phyloP scores from a whole-genome alignment of 192 early-diverging fungal genomes.

The Jimgerdemannia flammicorona region DNA sequence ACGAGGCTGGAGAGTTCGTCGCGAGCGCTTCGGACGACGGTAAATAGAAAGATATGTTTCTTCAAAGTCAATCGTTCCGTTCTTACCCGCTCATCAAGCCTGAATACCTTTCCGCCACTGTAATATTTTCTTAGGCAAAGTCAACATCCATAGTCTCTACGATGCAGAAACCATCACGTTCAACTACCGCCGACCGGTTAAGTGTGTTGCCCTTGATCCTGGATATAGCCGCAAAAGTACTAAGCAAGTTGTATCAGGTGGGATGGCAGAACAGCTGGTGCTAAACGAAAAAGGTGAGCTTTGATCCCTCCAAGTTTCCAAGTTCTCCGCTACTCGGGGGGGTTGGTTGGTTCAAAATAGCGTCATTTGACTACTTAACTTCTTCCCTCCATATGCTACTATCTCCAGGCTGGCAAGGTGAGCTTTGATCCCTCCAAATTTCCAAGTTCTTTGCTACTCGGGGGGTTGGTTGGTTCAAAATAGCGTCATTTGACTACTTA shows the following conservation, averaged over 20 bases:
- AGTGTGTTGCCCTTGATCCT: slow-evolving; percentile 88
- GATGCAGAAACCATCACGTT: slow-evolving; percentile 62
- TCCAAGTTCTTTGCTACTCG: too few relatives aligned
- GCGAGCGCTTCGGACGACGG: slow-evolving; percentile 93
- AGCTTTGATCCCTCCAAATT: too few relatives aligned
- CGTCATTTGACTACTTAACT: neutral
- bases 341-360: too few relatives aligned
- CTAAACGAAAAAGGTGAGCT: slow-evolving; percentile 76
- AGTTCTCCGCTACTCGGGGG: too few relatives aligned
- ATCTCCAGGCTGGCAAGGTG: slow-evolving; percentile 75
- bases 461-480: too few relatives aligned
- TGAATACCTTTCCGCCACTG: neutral
- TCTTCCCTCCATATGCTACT: neutral
- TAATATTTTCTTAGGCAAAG: slow-evolving; percentile 54
- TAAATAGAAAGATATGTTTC: slow-evolving; percentile 20
- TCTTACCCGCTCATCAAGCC: neutral
- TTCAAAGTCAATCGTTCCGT: neutral
- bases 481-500: neutral
- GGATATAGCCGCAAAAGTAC: slow-evolving; percentile 72
- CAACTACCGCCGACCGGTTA: slow-evolving; percentile 85
- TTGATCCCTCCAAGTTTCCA: neutral
- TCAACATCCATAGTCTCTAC: slow-evolving; percentile 85
- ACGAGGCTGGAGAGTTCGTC: slow-evolving; percentile 81
- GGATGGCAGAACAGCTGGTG: slow-evolving; percentile 81
- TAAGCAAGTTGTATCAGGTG: slow-evolving; percentile 85